Conservation (phyloP, 2,329 filamentous ascomycete genomes). For the Beauveria sp. region DNA sequence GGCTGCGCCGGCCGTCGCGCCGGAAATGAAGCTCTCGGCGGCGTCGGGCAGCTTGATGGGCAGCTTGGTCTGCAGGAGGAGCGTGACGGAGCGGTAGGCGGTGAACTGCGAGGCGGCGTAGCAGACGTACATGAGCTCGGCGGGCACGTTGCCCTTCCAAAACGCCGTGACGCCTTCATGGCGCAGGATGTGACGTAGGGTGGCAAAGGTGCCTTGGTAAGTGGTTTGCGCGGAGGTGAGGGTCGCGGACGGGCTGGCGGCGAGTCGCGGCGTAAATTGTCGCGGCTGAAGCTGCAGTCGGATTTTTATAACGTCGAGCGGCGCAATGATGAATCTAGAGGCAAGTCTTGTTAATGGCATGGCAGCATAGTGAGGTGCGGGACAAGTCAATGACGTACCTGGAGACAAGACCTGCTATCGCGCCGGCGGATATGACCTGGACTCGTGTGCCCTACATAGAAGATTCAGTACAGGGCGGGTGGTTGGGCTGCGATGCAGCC, state of each 20-base stretch:
- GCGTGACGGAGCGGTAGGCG: constrained; percentile 68
- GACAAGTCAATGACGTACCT: constrained; percentile 44
- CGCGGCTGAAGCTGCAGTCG: constrained; percentile 89
- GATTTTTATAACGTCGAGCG: constrained; percentile 97
- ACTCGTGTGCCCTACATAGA: constrained; percentile 42
- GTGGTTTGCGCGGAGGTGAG: constrained; percentile 32
- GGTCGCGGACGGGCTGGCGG: constrained; percentile 33
- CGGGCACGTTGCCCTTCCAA: constrained; percentile 97
- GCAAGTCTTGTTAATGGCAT: constrained; percentile 11
- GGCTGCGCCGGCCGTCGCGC: constrained; percentile 72
- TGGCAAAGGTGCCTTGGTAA: constrained; percentile 71
- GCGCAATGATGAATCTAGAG: constrained; percentile 78
- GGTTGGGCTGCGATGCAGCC: neutral
- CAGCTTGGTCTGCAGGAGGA: constrained; percentile 52
- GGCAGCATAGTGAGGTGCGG: neutral
- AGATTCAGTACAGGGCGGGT: neutral
- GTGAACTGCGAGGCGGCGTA: constrained; percentile 90
- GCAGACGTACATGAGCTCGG: constrained; percentile 86
- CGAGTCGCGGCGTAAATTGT: constrained; percentile 65
- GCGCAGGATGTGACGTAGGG: constrained; percentile 65
- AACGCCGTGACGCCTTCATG: constrained; percentile 79
- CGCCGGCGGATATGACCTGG: constrained; percentile 50
- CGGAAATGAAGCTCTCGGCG: constrained; percentile 75
- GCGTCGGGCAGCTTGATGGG: constrained; percentile 48
- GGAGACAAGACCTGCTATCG: constrained; percentile 74